Evolutionary conservation across 192 early-diverging fungal species (phyloP), one percentile per base, ranked within the genome.

Genomic region (Gigaspora rosea): DNA sequence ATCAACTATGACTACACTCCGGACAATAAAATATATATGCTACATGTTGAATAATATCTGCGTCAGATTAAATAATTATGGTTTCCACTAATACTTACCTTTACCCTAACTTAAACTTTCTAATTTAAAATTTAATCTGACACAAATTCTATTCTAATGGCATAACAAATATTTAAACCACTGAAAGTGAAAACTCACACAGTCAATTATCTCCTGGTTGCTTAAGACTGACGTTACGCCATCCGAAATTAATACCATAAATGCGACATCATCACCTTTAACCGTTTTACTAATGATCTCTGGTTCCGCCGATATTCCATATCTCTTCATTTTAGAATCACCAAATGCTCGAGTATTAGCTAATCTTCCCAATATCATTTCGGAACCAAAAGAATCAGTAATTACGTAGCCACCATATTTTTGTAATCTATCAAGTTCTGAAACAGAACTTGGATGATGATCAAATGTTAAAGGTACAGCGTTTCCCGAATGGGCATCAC

Each of bases 351-450:
- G 85, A 35, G 89, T 90, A 36, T 85, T 90, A 8, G 91, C 91
- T 36, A 93, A 78, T 47, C 80, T 80, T 0, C 91, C 92, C 81
- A 93, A 80, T 16, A 89, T 87, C 56, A 89, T 85, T 74, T 92
- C 90, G 78, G 91, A 89, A 57, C 92, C 92, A 83, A 89, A 93
- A 5, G 92, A 93, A 79, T 93, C 92, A 22, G 91, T 89, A 20
- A 86, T 92, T 35, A 93, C 86, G 79, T 89, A 93, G 0, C 90
- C 91, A 3, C 90, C 92, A 78, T 89, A 89, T 48, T 85, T 87
- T 61, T 89, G 86, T 65, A 93, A 85, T 36, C 92, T 82, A 27
- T 92, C 91, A 77, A 81, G 78, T 73, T 90, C 92, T 20, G 73
- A 78, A 8, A 79, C 78, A 35, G 90, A 86, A 69, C 82, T 86